Percentiles rank a stretch among this genome's conserved stretches.
Conservation (phyloP, 192 early-diverging fungal genomes). For the Umbelopsis vinacea region DNA sequence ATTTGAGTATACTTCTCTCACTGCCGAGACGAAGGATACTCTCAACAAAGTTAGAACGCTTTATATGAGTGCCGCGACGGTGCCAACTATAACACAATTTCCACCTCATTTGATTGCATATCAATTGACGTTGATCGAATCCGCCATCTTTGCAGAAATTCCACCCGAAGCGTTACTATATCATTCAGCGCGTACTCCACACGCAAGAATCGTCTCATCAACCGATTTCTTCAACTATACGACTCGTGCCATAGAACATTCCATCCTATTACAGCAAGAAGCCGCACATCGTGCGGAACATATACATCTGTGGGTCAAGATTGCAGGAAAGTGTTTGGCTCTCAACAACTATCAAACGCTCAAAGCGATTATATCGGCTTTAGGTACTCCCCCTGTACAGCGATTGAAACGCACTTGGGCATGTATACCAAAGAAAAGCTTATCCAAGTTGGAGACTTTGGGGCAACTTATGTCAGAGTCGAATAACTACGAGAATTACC, state of each 20-base stretch:
- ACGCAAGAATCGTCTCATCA: conserved; percentile 62
- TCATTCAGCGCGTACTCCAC: conserved; percentile 65
- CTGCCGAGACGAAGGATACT: conserved; percentile 48
- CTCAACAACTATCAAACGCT: conserved; percentile 74
- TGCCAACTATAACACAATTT: conserved; percentile 60
- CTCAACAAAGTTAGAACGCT: conserved; percentile 56
- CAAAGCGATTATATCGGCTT: conserved; percentile 69
- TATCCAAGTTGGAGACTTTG: conserved; percentile 57
- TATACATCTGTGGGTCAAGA: conserved; percentile 74
- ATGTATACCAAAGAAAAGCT: conserved; percentile 67
- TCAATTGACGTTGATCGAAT: conserved; percentile 73
- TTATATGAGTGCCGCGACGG: conserved; percentile 53
- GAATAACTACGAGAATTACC: conserved; percentile 73
- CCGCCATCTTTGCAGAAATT: conserved; percentile 67
- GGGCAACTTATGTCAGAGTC: conserved; percentile 66
- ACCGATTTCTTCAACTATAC: conserved; percentile 85
- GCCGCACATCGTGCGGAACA: conserved; percentile 60
- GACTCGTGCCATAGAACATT: conserved; percentile 73
- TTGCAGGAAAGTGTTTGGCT: conserved; percentile 58
- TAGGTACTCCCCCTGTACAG: conserved; percentile 71
- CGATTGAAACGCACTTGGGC: conserved; percentile 75
- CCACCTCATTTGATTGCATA: conserved; percentile 67
- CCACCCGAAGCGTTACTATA: conserved; percentile 57
- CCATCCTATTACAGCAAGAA: conserved; percentile 65
- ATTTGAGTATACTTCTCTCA: conserved; percentile 47